Evolutionary conservation across 306 rosid genomes (phyloP), one percentile per base, ranked within the genome.

Genomic region (Styphnolobium japonicum): DNA sequence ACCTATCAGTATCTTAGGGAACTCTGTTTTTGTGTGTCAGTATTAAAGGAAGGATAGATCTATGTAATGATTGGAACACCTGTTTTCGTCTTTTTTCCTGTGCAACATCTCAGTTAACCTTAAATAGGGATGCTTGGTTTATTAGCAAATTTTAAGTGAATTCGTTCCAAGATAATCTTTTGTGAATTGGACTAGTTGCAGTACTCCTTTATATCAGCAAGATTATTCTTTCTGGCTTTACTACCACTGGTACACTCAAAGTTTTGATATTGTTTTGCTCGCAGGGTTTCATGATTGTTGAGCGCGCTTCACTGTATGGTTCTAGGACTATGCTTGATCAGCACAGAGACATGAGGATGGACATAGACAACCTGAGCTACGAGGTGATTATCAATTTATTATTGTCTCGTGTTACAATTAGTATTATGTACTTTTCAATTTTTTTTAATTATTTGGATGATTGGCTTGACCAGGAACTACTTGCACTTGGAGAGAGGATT

Each of bases 301-400:
- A 91, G 61, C 97, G 91, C 4, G 68, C 92, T 2, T 64, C 88
- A 43, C 46, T 82, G 18, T 81, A 84, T 83, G 97, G 92, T 56
- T 81, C 98, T 55, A 91, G 97, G 81, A 91, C 43, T 81, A 57
- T 82, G 85, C 67, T 76, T 67, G 97, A 93, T 78, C 94, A 88
- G 84, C 98, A 93, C 76, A 90, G 97, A 79, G 97, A 93, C 12
- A 86, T 93, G 98, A 91, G 97, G 81, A 84, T 93, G 85, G 98
- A 93, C 88, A 64, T 88, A 25, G 98, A 93, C 82, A 89, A 83
- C 83, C 85, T 93, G 98, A 83, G 93, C 78, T 93, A 93, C 22
- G 98, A 93, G 97, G 98, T 93, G 70, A 48, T 76, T 51, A 34
- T 75, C 14, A 21, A 52, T 66, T 65, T 42, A 15, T 51, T 46